Base-by-base conservation (phyloP, 306 rosid genomes). In the Hippophae gyantsensis region DNA sequence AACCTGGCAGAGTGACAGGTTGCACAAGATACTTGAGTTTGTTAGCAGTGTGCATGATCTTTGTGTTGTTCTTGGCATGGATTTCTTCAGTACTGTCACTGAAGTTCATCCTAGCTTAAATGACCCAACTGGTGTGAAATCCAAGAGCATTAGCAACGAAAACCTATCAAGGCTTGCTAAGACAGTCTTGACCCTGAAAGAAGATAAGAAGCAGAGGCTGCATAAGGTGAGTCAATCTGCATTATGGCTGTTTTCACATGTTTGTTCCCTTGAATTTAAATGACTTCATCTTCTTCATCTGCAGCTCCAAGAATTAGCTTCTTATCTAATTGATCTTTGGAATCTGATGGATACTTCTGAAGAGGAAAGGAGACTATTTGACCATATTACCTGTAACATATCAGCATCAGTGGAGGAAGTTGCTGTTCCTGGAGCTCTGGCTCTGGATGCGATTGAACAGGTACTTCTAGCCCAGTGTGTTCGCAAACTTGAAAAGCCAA, bases 371-470 rank as follows among this genome's bases (percentile, higher is more conserved):
- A 77, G 76, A 44, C 79, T 84, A 32, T 93, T 89, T 72, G 95
- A 93, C 58, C 99, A 93, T 77, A 90, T 93, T 60, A 93, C 99
- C 11, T 89, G 97, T 70, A 89, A 93, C 62, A 89, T 86, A 57
- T 93, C 95, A 40, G 95, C 99, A 67, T 82, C 94, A 38, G 99
- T 86, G 14, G 99, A 93, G 74, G 99, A 93, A 75, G 99, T 93
- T 75, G 84, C 89, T 13, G 82, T 86, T 64, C 97, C 97, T 61
- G 99, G 97, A 51, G 84, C 95, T 76, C 99, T 93, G 72, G 94
- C 99, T 40, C 68, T 81, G 62, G 99, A 93, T 89, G 69, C 84
- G 67, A 84, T 88, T 54, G 96, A 88, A 79, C 89, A 88, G 94
- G 96, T 88, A 82, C 32, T 60, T 54, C 44, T 58, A 44, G 38